Evolutionary conservation across 345 rosid species (phyloP), one percentile per base, ranked within the genome.

Genomic region (Excoecaria cochinchinensis): DNA sequence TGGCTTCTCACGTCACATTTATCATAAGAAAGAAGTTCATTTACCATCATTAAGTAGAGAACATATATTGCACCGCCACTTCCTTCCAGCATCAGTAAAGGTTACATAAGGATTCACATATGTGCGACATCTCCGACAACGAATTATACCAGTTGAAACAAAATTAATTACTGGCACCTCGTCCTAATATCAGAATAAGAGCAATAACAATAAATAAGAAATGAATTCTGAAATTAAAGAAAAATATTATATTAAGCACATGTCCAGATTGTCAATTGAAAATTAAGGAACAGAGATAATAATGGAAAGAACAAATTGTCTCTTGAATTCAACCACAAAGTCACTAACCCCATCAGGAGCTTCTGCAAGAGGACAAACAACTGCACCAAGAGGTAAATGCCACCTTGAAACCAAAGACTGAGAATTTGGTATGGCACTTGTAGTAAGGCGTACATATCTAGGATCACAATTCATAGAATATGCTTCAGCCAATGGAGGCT

Each of bases 41-140:
- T 85, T 89, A 96, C 99, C 99, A 47, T 96, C 99, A 85, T 96
- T 96, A 50, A 89, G 95, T 77, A 93, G 82, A 57, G 93, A 71
- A 81, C 98, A 96, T 70, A 96, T 89, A 87, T 96, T 96, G 88
- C 99, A 96, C 24, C 98, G 92, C 99, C 99, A 96, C 87, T 96
- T 96, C 80, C 97, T 88, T 85, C 99, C 99, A 74, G 94, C 86
- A 86, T 96, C 99, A 0, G 95, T 83, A 85, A 96, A 96, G 6
- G 89, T 85, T 77, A 96, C 91, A 81, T 83, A 89, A 25, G 99
- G 99, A 86, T 96, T 96, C 78, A 96, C 90, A 82, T 93, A 96
- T 72, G 99, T 93, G 56, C 99, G 97, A 76, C 98, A 93, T 85
- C 97, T 90, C 84, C 97, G 90, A 85, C 99, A 96, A 72, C 99